Percentiles rank a stretch among this genome's conserved stretches.
phyloP scores from a whole-genome alignment of 1,139 yeast species.

The Magnusiomyces fungicola region DNA sequence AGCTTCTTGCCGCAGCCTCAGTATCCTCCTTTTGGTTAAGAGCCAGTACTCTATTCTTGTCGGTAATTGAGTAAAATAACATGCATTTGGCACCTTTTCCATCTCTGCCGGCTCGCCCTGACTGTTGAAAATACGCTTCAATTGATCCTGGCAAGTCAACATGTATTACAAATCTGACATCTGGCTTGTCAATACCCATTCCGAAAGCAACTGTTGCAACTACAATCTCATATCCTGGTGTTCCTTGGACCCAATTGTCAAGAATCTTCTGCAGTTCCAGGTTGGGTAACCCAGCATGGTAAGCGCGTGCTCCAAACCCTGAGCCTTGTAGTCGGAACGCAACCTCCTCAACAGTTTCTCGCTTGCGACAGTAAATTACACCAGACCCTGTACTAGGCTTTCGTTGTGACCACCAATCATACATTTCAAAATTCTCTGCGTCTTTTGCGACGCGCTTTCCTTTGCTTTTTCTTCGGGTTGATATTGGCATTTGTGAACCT shows the following conservation, averaged over 20 bases:
- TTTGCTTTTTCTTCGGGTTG: not conserved
- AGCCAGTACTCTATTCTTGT: conserved; percentile 43
- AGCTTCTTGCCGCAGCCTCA: not conserved
- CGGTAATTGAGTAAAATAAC: conserved; percentile 51
- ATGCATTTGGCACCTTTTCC: conserved; percentile 72
- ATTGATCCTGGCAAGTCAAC: conserved; percentile 74
- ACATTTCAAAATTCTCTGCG: not conserved
- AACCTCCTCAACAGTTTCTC: conserved; percentile 72
- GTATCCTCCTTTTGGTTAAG: conserved; percentile 2
- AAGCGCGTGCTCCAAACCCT: conserved; percentile 63
- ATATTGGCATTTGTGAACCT: not conserved
- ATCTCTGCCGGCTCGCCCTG: conserved; percentile 95
- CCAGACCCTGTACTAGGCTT: conserved; percentile 43
- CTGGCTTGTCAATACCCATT: conserved; percentile 93
- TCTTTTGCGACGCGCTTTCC: too few species aligned
- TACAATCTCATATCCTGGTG: conserved; percentile 25
- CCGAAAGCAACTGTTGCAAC: conserved; percentile 90
- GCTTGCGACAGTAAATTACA: conserved; percentile 80
- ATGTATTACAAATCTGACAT: conserved; percentile 82
- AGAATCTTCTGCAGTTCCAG: conserved; percentile 59
- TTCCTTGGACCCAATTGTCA: conserved; percentile 50
- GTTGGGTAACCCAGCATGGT: conserved; percentile 79
- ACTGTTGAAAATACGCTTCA: conserved; percentile 89
- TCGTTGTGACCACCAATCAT: not conserved
- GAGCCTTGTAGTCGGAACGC: conserved; percentile 45